Percentiles rank a stretch among this genome's conserved stretches.
Conservation (phyloP, 768 basidiomycete species). For the Hygrocybe punicea region DNA sequence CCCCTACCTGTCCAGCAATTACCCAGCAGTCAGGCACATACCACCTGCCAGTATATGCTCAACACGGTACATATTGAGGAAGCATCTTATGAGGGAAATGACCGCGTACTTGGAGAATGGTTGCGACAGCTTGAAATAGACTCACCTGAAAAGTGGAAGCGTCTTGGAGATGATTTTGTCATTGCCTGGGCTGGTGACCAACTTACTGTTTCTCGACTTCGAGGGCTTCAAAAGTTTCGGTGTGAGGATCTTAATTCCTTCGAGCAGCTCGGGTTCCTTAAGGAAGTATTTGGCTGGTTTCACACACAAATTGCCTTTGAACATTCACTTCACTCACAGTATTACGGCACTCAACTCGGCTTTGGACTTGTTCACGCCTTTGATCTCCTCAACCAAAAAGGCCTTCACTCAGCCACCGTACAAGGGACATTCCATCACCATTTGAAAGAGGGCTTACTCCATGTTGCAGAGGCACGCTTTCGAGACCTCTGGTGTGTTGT, state of each 20-base stretch:
- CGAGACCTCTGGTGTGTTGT: conserved; percentile 31
- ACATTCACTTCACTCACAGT: conserved; percentile 41
- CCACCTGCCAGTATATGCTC: conserved; percentile 35
- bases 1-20: conserved; percentile 25
- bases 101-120: conserved; percentile 28
- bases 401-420: conserved; percentile 18
- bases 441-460: conserved; percentile 34
- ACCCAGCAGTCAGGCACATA: conserved; percentile 18
- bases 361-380: conserved; percentile 32
- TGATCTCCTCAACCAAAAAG: conserved; percentile 28
- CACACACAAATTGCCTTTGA: conserved; percentile 41
- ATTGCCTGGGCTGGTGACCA: conserved; percentile 37
- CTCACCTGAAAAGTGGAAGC: conserved; percentile 18
- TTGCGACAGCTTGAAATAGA: conserved; percentile 25
- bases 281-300: conserved; percentile 40
- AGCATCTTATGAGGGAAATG: conserved; percentile 40
- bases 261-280: conserved; percentile 36
- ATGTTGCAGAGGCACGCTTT: conserved; percentile 40
- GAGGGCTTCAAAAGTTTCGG: conserved; percentile 34
- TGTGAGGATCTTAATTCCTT: conserved; percentile 38
- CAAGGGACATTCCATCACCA: conserved; percentile 36
- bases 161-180: conserved; percentile 4
- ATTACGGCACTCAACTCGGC: conserved; percentile 29
- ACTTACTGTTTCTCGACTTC: conserved; percentile 38
- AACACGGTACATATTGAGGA: conserved; percentile 36